Base-by-base conservation (phyloP, 2,329 filamentous ascomycete species). In the Aspergillus sp. region DNA sequence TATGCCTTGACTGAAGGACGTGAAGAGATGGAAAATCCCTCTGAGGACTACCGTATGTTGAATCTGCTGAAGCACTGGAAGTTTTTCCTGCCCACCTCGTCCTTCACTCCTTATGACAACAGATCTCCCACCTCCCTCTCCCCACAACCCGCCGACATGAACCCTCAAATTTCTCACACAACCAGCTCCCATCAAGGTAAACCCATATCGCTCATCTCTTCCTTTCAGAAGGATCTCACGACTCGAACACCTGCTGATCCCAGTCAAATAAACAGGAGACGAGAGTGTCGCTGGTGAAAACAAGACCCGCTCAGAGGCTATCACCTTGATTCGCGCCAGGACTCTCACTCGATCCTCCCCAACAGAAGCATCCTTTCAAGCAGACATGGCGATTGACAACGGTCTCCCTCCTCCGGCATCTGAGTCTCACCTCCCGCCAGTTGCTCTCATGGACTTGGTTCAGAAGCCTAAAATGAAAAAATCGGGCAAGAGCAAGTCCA, bases 251-350 rank as follows among this genome's bases (percentile, higher is more conserved):
- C 24, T 5, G 36, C 20, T 35, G 17, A 20, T 55, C 40, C 36
- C 49, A 22, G 20, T 42, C 26, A 19, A 42, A n/a, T 17, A 30
- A 49, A 13, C 5, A 50, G 35, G 38, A 13, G 8, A 47, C n/a
- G 16, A 47, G 1, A 22, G 52, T 13, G 16, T 7, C 32, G 14
- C 38, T n/a, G 1, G 24, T 16, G 41, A 55, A 13, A 24, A 47
- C 36, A 54, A 53, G 24, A 45, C 46, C 26, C 59, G 57, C 7
- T 36, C 50, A 17, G 48, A 56, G 45, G 56, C 52, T 6, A 54
- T 61, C 19, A 42, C 45, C 30, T 47, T 60, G 24, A 47, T 61
- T 35, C 54, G 54, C 17, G 40, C 53, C 38, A 43, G 53, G 26
- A 58, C 59, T 14, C 20, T 47, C 30, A 47, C 46, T 44, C 53